Evolutionary conservation across 306 rosid species (phyloP).

Genomic region (Gleditsia sinensis): DNA sequence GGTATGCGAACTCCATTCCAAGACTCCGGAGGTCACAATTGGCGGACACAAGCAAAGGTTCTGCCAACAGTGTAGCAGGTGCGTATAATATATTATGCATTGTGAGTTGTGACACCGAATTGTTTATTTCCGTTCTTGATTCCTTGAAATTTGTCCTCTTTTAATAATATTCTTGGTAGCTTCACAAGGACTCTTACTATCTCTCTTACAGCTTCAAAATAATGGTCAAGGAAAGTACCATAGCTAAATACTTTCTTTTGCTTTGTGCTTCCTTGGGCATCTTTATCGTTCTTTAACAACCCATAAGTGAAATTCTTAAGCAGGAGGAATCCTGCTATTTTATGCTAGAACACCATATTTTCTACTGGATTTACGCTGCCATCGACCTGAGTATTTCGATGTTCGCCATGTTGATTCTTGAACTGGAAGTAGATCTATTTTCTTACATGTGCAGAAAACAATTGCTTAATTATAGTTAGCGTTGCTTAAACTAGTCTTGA

Average conservation of each 20-base stretch:
- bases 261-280: conserved; percentile 33
- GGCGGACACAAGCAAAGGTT: conserved; percentile 85
- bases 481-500: conserved; percentile 12
- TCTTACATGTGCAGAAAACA: background rate
- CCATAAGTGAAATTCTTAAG: conserved; percentile 4
- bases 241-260: conserved; percentile 18
- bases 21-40: conserved; percentile 84
- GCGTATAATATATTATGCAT: too few relatives aligned
- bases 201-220: background rate
- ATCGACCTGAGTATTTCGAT: conserved; percentile 6
- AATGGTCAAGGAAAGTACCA: background rate
- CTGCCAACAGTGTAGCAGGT: conserved; percentile 99
- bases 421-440: background rate
- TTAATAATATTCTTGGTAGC: conserved; percentile 41
- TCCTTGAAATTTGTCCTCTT: conserved; percentile 25
- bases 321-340: conserved; percentile 4
- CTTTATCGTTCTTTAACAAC: conserved; percentile 26
- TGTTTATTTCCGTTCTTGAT: conserved; percentile 9
- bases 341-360: background rate
- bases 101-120: conserved; percentile 11
- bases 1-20: conserved; percentile 94
- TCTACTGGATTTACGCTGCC: background rate
- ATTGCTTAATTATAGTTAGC: background rate
- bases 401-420: background rate
- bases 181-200: conserved; percentile 26